Evolutionary conservation across 2,329 filamentous ascomycete genomes (phyloP).

Genomic region (Fusarium marasasianum): DNA sequence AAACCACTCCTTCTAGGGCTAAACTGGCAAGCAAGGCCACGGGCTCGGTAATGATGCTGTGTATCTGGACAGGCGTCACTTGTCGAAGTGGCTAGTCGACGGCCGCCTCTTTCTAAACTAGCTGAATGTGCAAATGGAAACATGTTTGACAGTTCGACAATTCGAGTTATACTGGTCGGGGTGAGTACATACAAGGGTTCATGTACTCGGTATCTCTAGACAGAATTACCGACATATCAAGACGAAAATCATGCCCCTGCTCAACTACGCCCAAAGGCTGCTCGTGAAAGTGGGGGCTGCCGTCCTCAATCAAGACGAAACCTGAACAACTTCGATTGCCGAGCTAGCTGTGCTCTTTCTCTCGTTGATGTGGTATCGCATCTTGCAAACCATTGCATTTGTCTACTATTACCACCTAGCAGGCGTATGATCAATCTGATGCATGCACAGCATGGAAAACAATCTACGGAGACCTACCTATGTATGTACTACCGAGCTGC

Average conservation of each 20-base stretch:
- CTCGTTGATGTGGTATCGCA: neutral
- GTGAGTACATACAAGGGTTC: conserved; percentile 10
- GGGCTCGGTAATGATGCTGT: conserved; percentile 19
- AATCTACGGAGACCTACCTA: neutral
- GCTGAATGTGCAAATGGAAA: conserved; percentile 2
- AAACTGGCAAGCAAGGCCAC: conserved; percentile 12
- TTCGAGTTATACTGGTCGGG: conserved; percentile 8
- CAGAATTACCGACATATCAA: conserved; percentile 17
- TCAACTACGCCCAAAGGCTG: neutral
- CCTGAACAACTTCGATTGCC: neutral
- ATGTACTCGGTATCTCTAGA: conserved; percentile 6
- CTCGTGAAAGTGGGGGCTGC: neutral
- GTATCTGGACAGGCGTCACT: neutral
- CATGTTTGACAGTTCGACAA: neutral
- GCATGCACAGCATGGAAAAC: conserved; percentile 20
- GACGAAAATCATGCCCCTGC: conserved; percentile 1
- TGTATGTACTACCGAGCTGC: conserved; percentile 24
- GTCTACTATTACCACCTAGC: neutral
- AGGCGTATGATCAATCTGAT: neutral
- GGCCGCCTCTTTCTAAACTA: conserved; percentile 2
- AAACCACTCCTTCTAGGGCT: conserved; percentile 19
- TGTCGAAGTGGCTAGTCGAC: neutral
- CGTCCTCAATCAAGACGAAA: neutral
- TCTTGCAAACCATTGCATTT: neutral
- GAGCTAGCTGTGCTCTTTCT: neutral